phyloP scores from a whole-genome alignment of 1,139 yeast genomes.

The Zygotorulaspora mrakii region DNA sequence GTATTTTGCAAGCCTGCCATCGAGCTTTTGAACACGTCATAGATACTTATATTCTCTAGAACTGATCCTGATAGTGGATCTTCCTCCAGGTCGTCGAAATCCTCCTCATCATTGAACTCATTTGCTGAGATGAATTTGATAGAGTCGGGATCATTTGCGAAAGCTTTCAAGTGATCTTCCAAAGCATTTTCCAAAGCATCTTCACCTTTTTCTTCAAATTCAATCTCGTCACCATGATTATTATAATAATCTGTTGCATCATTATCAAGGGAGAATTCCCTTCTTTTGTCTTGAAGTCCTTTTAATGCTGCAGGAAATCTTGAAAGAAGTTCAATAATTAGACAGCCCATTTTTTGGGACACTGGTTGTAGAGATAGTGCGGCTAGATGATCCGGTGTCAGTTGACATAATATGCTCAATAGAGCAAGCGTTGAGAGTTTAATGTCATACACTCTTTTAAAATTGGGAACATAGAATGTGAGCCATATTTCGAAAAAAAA shows the following conservation, averaged over 20 bases:
- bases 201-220: conserved; percentile 36
- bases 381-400: conserved; percentile 32
- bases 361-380: conserved; percentile 30
- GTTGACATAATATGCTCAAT: conserved; percentile 45
- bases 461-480: conserved; percentile 45
- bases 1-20: conserved; percentile 32
- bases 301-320: conserved; percentile 69
- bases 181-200: conserved; percentile 24
- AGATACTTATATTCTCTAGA: conserved; percentile 68
- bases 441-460: conserved; percentile 77
- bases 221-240: conserved; percentile 29
- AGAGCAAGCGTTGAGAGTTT: conserved; percentile 71
- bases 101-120: conserved; percentile 40
- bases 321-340: conserved; percentile 49
- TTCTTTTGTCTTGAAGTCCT: conserved; percentile 59
- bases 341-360: conserved; percentile 42
- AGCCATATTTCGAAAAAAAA: conserved; percentile 70
- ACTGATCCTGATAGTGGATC: conserved; percentile 81
- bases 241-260: conserved; percentile 38
- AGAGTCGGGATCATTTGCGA: conserved; percentile 44
- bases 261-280: conserved; percentile 44
- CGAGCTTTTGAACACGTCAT: conserved; percentile 46
- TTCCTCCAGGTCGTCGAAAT: conserved; percentile 61
- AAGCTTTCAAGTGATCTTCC: conserved; percentile 44
- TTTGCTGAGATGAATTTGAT: conserved; percentile 39